These are phyloP conservation scores for Thermothelomyces thermophilus DNA, from an alignment of 2,329 filamentous ascomycete species.

Conservation along the genomic window DNA sequence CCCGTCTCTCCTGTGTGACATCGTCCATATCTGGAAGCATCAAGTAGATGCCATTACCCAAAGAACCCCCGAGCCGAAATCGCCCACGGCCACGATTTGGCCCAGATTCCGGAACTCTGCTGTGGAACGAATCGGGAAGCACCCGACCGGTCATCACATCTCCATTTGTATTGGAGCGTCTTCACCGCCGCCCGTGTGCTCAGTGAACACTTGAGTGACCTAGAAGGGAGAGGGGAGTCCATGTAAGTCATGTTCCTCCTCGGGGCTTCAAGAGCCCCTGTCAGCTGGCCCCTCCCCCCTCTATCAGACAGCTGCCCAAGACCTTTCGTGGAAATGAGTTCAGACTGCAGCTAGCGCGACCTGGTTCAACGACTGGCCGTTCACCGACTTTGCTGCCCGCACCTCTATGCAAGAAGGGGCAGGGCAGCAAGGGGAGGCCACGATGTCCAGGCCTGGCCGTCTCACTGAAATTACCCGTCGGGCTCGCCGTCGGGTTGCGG, in stretches of 20 bases:
- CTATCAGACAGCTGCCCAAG: background rate
- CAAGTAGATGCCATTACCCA: background rate
- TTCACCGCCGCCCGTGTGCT: no score
- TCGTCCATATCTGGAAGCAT: background rate
- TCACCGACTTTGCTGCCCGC: slow-evolving; percentile 16
- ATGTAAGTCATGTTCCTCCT: slow-evolving; percentile 1
- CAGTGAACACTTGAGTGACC: background rate
- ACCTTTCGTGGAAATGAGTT: background rate
- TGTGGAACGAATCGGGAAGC: background rate
- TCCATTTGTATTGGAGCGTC: background rate
- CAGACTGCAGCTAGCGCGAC: slow-evolving; percentile 1
- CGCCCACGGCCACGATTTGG: background rate
- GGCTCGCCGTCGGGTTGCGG: no score
- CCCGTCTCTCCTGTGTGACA: background rate
- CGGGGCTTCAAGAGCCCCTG: background rate
- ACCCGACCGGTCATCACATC: background rate
- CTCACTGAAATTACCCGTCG: slow-evolving; percentile 1
- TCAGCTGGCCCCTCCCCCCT: background rate
- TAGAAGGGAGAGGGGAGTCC: background rate
- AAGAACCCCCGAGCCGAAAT: background rate
- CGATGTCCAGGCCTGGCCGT: slow-evolving; percentile 1
- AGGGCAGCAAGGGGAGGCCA: background rate
- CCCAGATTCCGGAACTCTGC: background rate
- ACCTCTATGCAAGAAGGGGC: slow-evolving; percentile 5
- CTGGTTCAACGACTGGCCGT: slow-evolving; percentile 11